phyloP scores from a whole-genome alignment of 2,329 filamentous ascomycete genomes.

The Sclerotinia spermophila region DNA sequence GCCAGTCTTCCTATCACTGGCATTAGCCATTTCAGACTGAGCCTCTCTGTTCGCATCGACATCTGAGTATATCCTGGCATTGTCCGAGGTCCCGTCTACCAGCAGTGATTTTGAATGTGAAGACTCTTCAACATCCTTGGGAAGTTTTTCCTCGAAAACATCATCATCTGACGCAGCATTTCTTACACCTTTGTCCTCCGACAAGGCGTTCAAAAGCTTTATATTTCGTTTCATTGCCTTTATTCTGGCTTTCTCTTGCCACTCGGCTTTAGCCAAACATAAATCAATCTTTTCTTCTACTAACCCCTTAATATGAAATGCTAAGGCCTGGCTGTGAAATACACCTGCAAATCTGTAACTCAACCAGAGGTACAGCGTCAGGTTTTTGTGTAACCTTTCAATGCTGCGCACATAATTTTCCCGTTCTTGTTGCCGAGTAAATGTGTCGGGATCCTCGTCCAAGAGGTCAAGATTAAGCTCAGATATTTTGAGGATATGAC shows the following conservation, averaged over 20 bases:
- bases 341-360: conserved; percentile 83
- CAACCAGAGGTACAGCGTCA: conserved; percentile 90
- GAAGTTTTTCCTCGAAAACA: not conserved
- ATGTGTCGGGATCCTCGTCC: conserved; percentile 41
- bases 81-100: not conserved
- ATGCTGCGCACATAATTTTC: conserved; percentile 56
- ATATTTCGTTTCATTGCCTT: not conserved
- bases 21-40: not conserved
- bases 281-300: conserved; percentile 68
- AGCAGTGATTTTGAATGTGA: not conserved
- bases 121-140: not conserved
- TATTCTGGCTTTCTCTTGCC: conserved; percentile 1
- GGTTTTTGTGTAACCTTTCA: conserved; percentile 74
- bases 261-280: conserved; percentile 7
- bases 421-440: conserved; percentile 36
- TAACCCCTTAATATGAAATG: conserved; percentile 72
- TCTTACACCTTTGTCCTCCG: not conserved
- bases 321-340: conserved; percentile 71
- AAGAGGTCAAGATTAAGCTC: conserved; percentile 68
- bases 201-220: not conserved
- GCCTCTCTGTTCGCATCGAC: not conserved
- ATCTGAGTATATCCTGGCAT: not conserved
- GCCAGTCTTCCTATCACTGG: not conserved
- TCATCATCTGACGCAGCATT: not conserved
- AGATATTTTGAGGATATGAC: conserved; percentile 70